Percentiles rank a stretch among this genome's conserved stretches.
Evolutionary conservation across 345 rosid species (phyloP).

Genomic region (Salix brachista): DNA sequence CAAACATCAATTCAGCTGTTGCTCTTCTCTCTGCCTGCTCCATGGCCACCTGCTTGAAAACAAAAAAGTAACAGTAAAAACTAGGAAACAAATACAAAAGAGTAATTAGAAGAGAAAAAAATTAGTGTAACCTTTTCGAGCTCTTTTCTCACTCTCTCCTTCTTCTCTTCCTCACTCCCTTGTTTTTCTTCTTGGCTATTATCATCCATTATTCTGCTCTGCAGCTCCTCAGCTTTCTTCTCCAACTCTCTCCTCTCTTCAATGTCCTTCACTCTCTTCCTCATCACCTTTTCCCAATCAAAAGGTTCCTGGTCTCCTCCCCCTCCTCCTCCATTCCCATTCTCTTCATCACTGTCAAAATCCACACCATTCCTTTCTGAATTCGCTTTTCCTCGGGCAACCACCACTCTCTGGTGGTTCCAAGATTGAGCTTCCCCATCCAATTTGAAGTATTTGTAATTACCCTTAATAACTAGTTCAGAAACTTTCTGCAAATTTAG

Average conservation of each 20-base stretch:
- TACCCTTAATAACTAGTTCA: neutral
- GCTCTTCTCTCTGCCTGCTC: slow-evolving; percentile 91
- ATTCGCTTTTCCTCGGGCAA: slow-evolving; percentile 55
- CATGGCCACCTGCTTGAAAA: slow-evolving; percentile 64
- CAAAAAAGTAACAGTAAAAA: neutral
- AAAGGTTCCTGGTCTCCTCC: slow-evolving; percentile 43
- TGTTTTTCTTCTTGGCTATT: slow-evolving; percentile 39
- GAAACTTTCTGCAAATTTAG: neutral
- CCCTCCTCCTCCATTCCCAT: slow-evolving; percentile 40
- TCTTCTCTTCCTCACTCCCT: slow-evolving; percentile 80
- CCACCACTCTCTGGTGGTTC: slow-evolving; percentile 31
- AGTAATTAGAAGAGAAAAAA: neutral
- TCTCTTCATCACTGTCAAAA: slow-evolving; percentile 51
- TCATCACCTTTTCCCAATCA: slow-evolving; percentile 78
- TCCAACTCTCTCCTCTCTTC: slow-evolving; percentile 84
- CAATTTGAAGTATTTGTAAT: neutral
- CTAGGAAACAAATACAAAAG: neutral
- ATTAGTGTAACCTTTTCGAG: slow-evolving; percentile 59
- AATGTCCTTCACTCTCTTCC: slow-evolving; percentile 62
- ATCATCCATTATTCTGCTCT: slow-evolving; percentile 41
- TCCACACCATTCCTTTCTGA: slow-evolving; percentile 70
- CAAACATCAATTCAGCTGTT: slow-evolving; percentile 90
- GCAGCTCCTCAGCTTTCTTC: slow-evolving; percentile 87
- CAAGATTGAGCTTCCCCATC: slow-evolving; percentile 38
- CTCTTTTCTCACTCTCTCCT: slow-evolving; percentile 75